Evolutionary conservation across 106 monocot genomes (phyloP), one percentile per base, ranked within the genome.

Genomic region (Dioscorea zingiberensis): DNA sequence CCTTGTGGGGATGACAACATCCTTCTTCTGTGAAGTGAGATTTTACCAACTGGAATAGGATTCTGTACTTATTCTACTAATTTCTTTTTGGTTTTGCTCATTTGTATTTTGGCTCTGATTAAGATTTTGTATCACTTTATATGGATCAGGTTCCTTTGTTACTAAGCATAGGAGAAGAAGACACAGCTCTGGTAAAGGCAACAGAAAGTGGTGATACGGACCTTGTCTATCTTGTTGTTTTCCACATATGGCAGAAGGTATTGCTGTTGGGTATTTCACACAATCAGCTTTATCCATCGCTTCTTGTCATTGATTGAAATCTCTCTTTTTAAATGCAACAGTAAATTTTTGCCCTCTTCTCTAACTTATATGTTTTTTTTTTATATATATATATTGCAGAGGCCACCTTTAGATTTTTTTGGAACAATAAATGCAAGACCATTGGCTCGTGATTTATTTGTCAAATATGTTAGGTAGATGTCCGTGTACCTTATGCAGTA

Each of bases 151-250:
- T 98, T 62, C 98, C 98, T 48, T 73, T 98, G 60, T 77, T 98
- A 48, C 69, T 98, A 69, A 98, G 93, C 76, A 93, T 98, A 60
- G 92, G 70, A 15, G 98, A 98, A 70, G 88, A 98, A 69, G 89
- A 93, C 44, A 80, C 74, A 24, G 86, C 93, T 62, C 57, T 98
- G 25, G 61, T 77, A 25, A 98, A 89, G 75, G 83, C 98, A 57
- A 76, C 54, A n/a, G 98, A 98, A 77, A 93, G 93, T 82, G 98
- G 98, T 55, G 98, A 98, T 76, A 87, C 92, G 26, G 98, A 98
- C 68, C 89, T 98, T 45, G 69, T 92, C n/a, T 98, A 86, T 78
- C 91, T 98, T 55, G 92, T 98, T 73, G 67, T 98, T 65, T 93
- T 98, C 70, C 98, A 89, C 78, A 84, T 89, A 24, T 89, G 87